These are phyloP conservation scores for Sedum album DNA, from an alignment of 164 flowering plant species.

Conservation along the genomic window DNA sequence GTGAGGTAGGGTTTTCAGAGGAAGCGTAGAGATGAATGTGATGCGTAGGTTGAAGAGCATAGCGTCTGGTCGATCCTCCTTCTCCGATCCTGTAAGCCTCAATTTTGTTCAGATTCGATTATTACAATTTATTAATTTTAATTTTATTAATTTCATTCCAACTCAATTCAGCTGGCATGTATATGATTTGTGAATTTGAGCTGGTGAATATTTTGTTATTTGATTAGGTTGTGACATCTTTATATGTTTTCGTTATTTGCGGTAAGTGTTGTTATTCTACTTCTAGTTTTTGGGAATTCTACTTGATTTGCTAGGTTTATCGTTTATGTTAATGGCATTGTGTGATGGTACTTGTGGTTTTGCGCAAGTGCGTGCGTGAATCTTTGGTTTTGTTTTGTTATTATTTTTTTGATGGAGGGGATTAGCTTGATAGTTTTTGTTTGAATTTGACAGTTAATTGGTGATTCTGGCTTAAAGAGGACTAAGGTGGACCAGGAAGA, in stretches of 20 bases:
- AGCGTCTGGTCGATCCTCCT: conserved; percentile 85
- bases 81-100: conserved; percentile 73
- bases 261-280: no score
- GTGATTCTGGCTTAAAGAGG: conserved; percentile 5
- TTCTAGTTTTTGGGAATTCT: no score
- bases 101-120: conserved; percentile 9
- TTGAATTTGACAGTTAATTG: neutral
- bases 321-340: no score
- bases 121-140: neutral
- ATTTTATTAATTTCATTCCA: neutral
- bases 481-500: conserved; percentile 3
- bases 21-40: conserved; percentile 46
- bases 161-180: neutral
- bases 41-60: conserved; percentile 88
- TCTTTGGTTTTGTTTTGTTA: no score
- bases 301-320: no score
- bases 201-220: no score
- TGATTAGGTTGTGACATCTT: no score
- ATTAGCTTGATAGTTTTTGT: neutral
- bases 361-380: no score
- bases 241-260: no score
- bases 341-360: no score
- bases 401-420: neutral
- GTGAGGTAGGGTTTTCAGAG: conserved; percentile 2
- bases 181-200: no score